Percentiles rank a stretch among this genome's conserved stretches.
Evolutionary conservation across 805 yeast species (phyloP).

Genomic region (Wickerhamiella lipophila): DNA sequence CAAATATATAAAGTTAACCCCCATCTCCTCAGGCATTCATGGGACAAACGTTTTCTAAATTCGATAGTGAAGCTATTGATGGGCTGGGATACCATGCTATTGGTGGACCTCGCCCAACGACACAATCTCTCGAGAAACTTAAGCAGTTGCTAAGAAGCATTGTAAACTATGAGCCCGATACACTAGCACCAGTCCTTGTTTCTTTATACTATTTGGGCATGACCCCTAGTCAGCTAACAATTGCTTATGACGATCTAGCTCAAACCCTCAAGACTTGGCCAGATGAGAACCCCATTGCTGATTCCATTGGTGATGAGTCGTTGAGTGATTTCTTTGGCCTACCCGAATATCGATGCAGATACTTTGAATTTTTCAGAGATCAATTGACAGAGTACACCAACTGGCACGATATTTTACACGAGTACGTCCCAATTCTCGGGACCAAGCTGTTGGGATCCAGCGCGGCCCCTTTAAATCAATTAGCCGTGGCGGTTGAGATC

Average conservation of each 20-base stretch:
- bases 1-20: background rate
- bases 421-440: slow-evolving; percentile 20
- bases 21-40: background rate
- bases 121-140: slow-evolving; percentile 20
- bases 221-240: slow-evolving; percentile 22
- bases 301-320: slow-evolving; percentile 26
- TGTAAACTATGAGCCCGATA: slow-evolving; percentile 25
- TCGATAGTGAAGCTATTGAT: background rate
- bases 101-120: slow-evolving; percentile 5
- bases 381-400: slow-evolving; percentile 26
- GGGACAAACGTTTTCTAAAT: background rate
- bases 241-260: slow-evolving; percentile 24
- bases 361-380: slow-evolving; percentile 31
- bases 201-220: slow-evolving; percentile 32
- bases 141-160: slow-evolving; percentile 26
- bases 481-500: slow-evolving; percentile 29
- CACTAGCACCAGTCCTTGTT: slow-evolving; percentile 19
- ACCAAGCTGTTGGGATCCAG: slow-evolving; percentile 22
- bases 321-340: slow-evolving; percentile 27
- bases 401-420: slow-evolving; percentile 26
- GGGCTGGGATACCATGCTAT: background rate
- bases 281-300: slow-evolving; percentile 31
- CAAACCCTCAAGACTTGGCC: slow-evolving; percentile 25
- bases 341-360: slow-evolving; percentile 27
- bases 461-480: slow-evolving; percentile 27